Base-by-base conservation (phyloP, 177 flowering plant species). In the Tripterygium wilfordii region DNA sequence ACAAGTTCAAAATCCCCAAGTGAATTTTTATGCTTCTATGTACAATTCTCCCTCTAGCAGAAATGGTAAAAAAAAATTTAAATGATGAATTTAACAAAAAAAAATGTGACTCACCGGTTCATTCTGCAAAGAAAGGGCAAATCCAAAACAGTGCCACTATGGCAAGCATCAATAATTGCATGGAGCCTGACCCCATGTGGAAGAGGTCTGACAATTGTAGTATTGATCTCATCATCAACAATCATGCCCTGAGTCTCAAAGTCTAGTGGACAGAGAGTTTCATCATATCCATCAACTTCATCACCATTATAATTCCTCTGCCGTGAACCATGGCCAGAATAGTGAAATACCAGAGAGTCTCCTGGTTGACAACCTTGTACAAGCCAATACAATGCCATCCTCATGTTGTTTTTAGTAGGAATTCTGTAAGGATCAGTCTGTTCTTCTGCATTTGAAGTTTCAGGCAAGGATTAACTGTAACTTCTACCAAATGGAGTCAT, bases 131-230 rank as follows among this genome's bases (percentile, higher is more conserved):
- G 67, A 43, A 45, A 69, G 22, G 71, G 71, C 15, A 69, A 37
- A 51, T 69, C 75, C 17, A 70, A 43, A 24, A 66, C 51, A 19
- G 75, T 70, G 19, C 75, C 75, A 43, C 74, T 69, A 36, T 69
- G 67, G 25, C 74, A 69, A n/a, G 74, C 70, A 49, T 69, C 74
- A 18, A 69, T 61, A 10, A 69, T 69, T 3, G 70, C 70, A 48
- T 65, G 70, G 42, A 65, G 75, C 62, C 53, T 65, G 25, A 52
- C 75, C 3, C 71, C 75, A 45, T 13, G 42, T 2, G 68, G 64
- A 37, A 70, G 64, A 51, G 75, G 75, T 40, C 52, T 69, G 37
- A 65, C 70, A 19, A 69, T 41, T 14, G 56, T 50, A 2, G 48
- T 58, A 54, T 65, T 70, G 12, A 70, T 65, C 36, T 70, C 75